phyloP scores from a whole-genome alignment of 1,284 basidiomycete genomes.

The Blastosporella zonata region DNA sequence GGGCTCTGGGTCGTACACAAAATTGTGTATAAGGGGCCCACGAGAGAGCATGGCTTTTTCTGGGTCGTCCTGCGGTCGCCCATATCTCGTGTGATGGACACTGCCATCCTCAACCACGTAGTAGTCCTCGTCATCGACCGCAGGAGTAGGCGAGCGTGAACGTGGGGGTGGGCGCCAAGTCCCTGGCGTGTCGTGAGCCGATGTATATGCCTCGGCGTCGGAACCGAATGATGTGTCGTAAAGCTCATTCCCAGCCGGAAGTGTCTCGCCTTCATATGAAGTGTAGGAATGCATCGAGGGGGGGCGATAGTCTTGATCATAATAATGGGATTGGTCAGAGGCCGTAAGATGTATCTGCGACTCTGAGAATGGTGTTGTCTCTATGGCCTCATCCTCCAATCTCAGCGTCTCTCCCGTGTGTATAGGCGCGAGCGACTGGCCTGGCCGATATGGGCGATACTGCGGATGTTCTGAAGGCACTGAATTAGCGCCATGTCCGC shows the following conservation, averaged over 20 bases:
- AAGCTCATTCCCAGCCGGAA: conserved; percentile 28
- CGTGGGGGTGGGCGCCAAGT: conserved; percentile 45
- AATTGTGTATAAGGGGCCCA: conserved; percentile 19
- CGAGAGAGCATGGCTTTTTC: conserved; percentile 28
- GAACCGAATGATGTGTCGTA: conserved; percentile 47
- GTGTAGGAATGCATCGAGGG: conserved; percentile 31
- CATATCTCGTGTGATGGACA: conserved; percentile 48
- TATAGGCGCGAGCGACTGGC: conserved; percentile 46
- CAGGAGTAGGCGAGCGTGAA: conserved; percentile 72
- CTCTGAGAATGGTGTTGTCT: conserved; percentile 18
- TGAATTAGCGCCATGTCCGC: conserved; percentile 2
- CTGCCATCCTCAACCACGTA: conserved; percentile 51
- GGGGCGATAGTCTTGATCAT: conserved; percentile 28
- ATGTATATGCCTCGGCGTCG: conserved; percentile 65
- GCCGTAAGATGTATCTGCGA: conserved; percentile 10
- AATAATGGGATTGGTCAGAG: conserved; percentile 20
- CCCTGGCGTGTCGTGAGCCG: conserved; percentile 51
- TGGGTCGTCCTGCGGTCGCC: conserved; percentile 30
- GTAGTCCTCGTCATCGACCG: conserved; percentile 68
- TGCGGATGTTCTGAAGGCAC: conserved; percentile 5
- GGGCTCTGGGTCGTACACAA: conserved; percentile 39
- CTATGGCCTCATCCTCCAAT: conserved; percentile 26
- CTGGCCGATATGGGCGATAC: conserved; percentile 44
- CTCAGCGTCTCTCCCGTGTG: conserved; percentile 49
- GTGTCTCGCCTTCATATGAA: conserved; percentile 27